Percentiles rank a stretch among this genome's conserved stretches.
These are phyloP conservation scores for Arthrinium puccinioides DNA, from an alignment of 2,329 filamentous ascomycete species.

Conservation along the genomic window DNA sequence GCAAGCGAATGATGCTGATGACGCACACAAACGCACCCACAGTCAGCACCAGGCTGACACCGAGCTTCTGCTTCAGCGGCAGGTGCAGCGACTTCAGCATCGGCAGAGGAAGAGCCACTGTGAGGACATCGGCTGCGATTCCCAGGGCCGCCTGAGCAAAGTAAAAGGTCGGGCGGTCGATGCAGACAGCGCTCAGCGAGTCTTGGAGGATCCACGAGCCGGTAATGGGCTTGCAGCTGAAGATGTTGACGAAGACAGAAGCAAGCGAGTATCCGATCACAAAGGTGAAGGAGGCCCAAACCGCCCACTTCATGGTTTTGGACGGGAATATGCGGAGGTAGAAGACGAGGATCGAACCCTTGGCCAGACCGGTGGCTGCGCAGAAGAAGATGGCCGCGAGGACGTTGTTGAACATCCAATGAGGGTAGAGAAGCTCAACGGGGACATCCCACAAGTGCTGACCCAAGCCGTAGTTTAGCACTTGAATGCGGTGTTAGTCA, in stretches of 20 bases:
- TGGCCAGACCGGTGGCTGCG: slow-evolving; percentile 14
- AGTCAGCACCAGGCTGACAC: slow-evolving; percentile 31
- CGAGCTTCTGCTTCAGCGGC: slow-evolving; percentile 32
- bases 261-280: slow-evolving; percentile 15
- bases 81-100: slow-evolving; percentile 36
- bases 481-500: slow-evolving; percentile 3
- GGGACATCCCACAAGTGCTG: slow-evolving; percentile 15
- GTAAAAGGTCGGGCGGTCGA: slow-evolving; percentile 17
- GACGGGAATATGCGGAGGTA: slow-evolving; percentile 17
- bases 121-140: slow-evolving; percentile 17
- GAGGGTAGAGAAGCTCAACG: slow-evolving; percentile 4
- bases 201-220: slow-evolving; percentile 16
- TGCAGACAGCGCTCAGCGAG: slow-evolving; percentile 14
- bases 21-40: slow-evolving; percentile 17
- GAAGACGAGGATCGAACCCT: slow-evolving; percentile 18
- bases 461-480: slow-evolving; percentile 13
- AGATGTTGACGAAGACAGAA: slow-evolving; percentile 16
- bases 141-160: slow-evolving; percentile 18
- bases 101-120: slow-evolving; percentile 28
- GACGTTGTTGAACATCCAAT: slow-evolving; percentile 9
- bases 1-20: slow-evolving; percentile 13
- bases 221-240: slow-evolving; percentile 17
- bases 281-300: slow-evolving; percentile 15
- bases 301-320: slow-evolving; percentile 11
- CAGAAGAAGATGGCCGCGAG: slow-evolving; percentile 13